phyloP scores from a whole-genome alignment of 1,139 yeast genomes.

The Protomyces gravidus region DNA sequence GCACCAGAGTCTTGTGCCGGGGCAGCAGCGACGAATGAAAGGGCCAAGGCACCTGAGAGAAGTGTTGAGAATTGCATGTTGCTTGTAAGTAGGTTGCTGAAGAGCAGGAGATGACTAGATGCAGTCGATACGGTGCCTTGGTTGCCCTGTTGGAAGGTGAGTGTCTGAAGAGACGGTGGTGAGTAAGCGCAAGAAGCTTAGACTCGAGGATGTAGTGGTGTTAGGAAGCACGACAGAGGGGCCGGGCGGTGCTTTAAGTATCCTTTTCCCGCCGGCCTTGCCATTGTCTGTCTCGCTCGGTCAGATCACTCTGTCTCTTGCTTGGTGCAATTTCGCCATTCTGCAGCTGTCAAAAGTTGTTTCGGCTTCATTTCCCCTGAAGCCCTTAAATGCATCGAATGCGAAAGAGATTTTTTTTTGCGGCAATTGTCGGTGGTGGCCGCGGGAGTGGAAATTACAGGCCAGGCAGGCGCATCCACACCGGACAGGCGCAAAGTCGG shows the following conservation, averaged over 20 bases:
- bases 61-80: not conserved
- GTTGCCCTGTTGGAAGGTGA: not conserved
- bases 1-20: not conserved
- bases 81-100: not conserved
- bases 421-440: too few species aligned
- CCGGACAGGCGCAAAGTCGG: too few species aligned
- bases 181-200: conserved; percentile 3
- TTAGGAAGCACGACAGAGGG: not conserved
- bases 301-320: not conserved
- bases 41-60: not conserved
- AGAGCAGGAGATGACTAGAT: not conserved
- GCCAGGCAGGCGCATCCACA: too few species aligned
- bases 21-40: not conserved
- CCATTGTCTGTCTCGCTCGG: not conserved
- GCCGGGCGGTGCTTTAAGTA: not conserved
- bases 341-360: not conserved
- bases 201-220: not conserved
- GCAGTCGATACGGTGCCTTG: not conserved
- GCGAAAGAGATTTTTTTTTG: too few species aligned
- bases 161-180: conserved; percentile 4
- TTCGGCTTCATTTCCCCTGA: not conserved
- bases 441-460: too few species aligned
- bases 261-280: not conserved
- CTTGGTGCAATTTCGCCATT: not conserved
- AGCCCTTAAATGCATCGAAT: not conserved